A percentile compares a stretch with the other conserved stretches of the same genome.
phyloP scores from a whole-genome alignment of 2,329 filamentous ascomycete species.

The Incumbomyces delicatus region DNA sequence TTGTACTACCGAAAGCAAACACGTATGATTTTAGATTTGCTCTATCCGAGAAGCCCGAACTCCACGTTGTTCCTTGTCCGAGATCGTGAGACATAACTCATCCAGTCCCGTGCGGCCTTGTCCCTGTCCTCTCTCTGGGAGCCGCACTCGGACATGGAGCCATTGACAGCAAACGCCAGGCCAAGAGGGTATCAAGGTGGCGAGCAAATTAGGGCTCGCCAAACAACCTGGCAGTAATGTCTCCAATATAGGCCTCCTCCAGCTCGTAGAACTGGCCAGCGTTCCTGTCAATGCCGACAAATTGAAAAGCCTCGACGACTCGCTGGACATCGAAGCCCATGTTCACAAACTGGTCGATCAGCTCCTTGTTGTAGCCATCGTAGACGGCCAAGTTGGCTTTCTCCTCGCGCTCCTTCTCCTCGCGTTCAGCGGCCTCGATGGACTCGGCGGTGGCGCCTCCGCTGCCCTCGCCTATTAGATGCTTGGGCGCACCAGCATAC shows the following conservation, averaged over 20 bases:
- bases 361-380: conserved; percentile 72
- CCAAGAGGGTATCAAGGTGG: too few relatives aligned
- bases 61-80: too few relatives aligned
- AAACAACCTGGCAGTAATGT: conserved; percentile 75
- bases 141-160: too few relatives aligned
- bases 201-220: conserved; percentile 53
- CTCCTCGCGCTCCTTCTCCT: conserved; percentile 40
- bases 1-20: too few relatives aligned
- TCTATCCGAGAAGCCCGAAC: too few relatives aligned
- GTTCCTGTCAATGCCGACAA: conserved; percentile 69
- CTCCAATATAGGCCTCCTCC: conserved; percentile 83
- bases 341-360: conserved; percentile 71
- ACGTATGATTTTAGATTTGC: too few relatives aligned
- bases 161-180: too few relatives aligned
- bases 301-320: conserved; percentile 77
- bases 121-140: too few relatives aligned
- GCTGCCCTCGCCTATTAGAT: conserved; percentile 44
- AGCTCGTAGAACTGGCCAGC: conserved; percentile 71
- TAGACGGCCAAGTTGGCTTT: conserved; percentile 54
- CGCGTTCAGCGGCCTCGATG: conserved; percentile 46
- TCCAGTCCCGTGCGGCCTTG: too few relatives aligned
- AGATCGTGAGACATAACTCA: too few relatives aligned
- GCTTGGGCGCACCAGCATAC: conserved; percentile 65
- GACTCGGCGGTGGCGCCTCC: conserved; percentile 44
- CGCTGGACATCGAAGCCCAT: conserved; percentile 87